These are phyloP conservation scores for Syzygium syzygioides DNA, from an alignment of 441 rosid species.

Conservation along the genomic window DNA sequence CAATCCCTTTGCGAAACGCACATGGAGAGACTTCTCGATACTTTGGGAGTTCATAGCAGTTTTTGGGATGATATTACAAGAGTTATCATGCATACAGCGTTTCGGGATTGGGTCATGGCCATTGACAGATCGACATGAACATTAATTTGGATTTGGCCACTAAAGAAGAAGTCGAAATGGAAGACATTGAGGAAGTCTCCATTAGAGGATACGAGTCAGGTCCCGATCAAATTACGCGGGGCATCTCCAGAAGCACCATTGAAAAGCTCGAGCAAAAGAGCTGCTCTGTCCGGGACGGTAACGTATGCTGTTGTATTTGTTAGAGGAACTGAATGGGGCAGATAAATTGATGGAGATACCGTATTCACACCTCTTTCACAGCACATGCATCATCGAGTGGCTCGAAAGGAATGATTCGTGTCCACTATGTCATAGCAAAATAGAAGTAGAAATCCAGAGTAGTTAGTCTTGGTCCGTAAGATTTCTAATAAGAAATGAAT, in stretches of 20 bases:
- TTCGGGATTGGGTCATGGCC: neutral
- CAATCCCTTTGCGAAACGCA: neutral
- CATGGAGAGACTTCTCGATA: neutral
- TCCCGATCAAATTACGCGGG: accelerated
- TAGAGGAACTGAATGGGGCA: neutral
- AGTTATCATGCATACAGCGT: accelerated
- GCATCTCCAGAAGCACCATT: neutral
- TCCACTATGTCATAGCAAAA: accelerated
- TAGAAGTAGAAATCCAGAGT: neutral
- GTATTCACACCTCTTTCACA: neutral
- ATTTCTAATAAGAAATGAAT: neutral
- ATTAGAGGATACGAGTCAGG: accelerated
- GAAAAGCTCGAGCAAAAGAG: neutral
- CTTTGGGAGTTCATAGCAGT: neutral
- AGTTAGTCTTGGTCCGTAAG: neutral
- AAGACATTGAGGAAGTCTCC: neutral
- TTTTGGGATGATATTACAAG: neutral
- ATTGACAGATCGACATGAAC: neutral
- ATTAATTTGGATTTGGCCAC: neutral
- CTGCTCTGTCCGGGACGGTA: neutral
- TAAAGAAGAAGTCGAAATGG: neutral
- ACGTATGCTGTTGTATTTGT: neutral
- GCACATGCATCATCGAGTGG: neutral
- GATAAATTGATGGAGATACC: neutral
- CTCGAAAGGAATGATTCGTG: neutral